These are phyloP conservation scores for Candida qinlingensis DNA, from an alignment of 805 yeast species.

Conservation along the genomic window DNA sequence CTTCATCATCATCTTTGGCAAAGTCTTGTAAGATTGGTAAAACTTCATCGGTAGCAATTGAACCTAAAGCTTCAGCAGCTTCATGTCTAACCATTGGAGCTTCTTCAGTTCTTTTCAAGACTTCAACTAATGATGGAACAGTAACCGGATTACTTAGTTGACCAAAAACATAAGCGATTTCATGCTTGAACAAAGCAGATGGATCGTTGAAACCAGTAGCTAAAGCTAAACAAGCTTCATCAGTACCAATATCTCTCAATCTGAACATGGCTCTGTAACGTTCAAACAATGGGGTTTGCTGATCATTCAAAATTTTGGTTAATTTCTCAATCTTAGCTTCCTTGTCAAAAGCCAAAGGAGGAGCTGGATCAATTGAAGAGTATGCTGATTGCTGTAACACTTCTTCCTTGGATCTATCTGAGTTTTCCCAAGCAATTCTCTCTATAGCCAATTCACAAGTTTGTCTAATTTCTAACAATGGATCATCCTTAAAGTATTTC, in stretches of 20 bases:
- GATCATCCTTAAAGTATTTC: conserved; percentile 65
- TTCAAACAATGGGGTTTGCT: conserved; percentile 74
- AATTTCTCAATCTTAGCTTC: conserved; percentile 61
- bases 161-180: conserved; percentile 97
- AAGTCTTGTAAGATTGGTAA: conserved; percentile 79
- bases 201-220: conserved; percentile 88
- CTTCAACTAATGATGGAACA: conserved; percentile 81
- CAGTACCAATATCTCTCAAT: conserved; percentile 88
- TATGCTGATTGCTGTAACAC: conserved; percentile 69
- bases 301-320: conserved; percentile 67
- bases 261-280: conserved; percentile 99
- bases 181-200: conserved; percentile 94
- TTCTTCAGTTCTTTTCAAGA: conserved; percentile 69
- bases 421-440: conserved; percentile 88
- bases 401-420: conserved; percentile 62
- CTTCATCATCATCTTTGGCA: conserved; percentile 76
- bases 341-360: conserved; percentile 75
- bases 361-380: conserved; percentile 95
- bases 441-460: conserved; percentile 97
- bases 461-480: conserved; percentile 83
- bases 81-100: conserved; percentile 99
- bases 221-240: conserved; percentile 88
- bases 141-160: conserved; percentile 92
- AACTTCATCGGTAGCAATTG: conserved; percentile 94
- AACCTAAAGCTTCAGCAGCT: conserved; percentile 98